Percentiles rank a stretch among this genome's conserved stretches.
phyloP scores from a whole-genome alignment of 805 yeast species.

The Schwanniomyces sp. region DNA sequence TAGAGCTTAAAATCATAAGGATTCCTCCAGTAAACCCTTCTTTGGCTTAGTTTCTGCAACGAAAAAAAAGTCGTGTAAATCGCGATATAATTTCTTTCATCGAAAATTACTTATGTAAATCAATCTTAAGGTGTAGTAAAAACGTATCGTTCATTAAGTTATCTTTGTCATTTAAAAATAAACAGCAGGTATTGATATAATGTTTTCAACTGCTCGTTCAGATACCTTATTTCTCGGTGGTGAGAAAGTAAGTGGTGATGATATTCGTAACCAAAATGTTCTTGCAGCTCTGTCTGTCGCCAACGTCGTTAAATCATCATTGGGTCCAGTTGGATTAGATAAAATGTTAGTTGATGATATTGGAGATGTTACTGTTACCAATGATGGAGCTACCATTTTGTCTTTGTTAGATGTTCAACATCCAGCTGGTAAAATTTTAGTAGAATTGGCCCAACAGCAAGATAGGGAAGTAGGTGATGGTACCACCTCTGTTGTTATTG shows the following conservation, averaged over 20 bases:
- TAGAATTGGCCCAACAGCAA: slow-evolving; percentile 97
- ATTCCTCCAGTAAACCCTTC: too few species aligned
- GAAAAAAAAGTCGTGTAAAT: not conserved
- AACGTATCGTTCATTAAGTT: not conserved
- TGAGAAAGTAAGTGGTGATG: slow-evolving; percentile 94
- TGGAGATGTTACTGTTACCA: slow-evolving; percentile 98
- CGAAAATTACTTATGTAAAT: not conserved
- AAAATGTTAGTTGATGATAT: slow-evolving; percentile 98
- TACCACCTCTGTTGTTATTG: slow-evolving; percentile 94
- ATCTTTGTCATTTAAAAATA: not conserved
- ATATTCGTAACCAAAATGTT: slow-evolving; percentile 93
- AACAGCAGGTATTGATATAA: slow-evolving; percentile 19
- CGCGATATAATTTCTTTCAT: not conserved
- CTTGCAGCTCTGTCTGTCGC: slow-evolving; percentile 88
- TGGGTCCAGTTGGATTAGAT: slow-evolving; percentile 98
- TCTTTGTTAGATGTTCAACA: slow-evolving; percentile 92
- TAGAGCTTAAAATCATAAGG: too few species aligned
- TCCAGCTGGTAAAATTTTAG: slow-evolving; percentile 97
- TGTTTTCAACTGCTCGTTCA: slow-evolving; percentile 80
- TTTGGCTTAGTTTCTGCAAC: too few species aligned
- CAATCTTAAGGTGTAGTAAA: not conserved
- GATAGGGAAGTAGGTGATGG: slow-evolving; percentile 99
- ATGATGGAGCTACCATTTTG: slow-evolving; percentile 97
- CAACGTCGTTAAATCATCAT: slow-evolving; percentile 82
- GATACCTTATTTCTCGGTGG: slow-evolving; percentile 95